These are phyloP conservation scores for Neurospora crassa DNA, from an alignment of 2,329 filamentous ascomycete species.

Conservation along the genomic window DNA sequence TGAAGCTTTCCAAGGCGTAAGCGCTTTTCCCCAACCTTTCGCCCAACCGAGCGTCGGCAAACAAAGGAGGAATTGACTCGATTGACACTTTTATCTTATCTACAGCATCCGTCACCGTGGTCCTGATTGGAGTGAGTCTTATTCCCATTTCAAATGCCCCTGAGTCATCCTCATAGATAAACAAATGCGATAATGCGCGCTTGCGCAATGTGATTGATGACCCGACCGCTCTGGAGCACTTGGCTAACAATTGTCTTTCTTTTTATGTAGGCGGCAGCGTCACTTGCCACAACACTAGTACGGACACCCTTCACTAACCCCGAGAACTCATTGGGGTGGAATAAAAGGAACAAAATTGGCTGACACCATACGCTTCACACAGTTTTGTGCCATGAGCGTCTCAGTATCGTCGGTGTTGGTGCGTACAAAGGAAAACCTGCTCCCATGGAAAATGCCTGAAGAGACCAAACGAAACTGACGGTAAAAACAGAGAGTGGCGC, in stretches of 20 bases:
- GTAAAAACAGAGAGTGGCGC: conserved; percentile 60
- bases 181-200: conserved; percentile 17
- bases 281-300: conserved; percentile 85
- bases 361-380: conserved; percentile 22
- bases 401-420: conserved; percentile 91
- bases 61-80: conserved; percentile 17
- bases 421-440: neutral
- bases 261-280: conserved; percentile 71
- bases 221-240: neutral
- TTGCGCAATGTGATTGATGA: neutral
- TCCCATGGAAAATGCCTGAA: neutral
- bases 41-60: neutral
- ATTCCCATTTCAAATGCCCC: conserved; percentile 8
- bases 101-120: conserved; percentile 85
- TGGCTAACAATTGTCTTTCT: conserved; percentile 12
- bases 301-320: conserved; percentile 22
- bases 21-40: conserved; percentile 26
- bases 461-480: neutral
- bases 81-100: conserved; percentile 27
- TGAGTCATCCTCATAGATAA: conserved; percentile 16
- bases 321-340: neutral
- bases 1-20: conserved; percentile 90
- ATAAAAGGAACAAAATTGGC: conserved; percentile 4
- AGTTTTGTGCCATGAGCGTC: conserved; percentile 94
- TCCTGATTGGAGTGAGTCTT: conserved; percentile 89